Base-by-base conservation (phyloP, 2,329 filamentous ascomycete genomes). In the Whalleya microplaca region DNA sequence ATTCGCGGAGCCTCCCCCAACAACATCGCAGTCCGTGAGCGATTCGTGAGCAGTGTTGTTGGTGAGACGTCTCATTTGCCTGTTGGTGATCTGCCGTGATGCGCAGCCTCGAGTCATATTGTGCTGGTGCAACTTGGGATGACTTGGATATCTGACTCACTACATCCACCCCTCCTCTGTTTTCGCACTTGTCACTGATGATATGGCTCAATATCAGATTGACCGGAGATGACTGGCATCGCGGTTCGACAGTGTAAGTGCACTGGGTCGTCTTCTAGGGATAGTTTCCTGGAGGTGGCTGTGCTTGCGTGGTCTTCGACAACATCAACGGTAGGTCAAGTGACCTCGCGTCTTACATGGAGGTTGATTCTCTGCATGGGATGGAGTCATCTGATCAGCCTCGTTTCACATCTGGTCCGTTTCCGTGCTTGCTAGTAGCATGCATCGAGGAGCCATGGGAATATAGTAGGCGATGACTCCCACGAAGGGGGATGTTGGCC, bases 231-330 rank as follows among this genome's bases (percentile, higher is more conserved):
- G 43, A 16, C 43, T n/a, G 21, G n/a, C 19, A 45, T 27, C 43
- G 44, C 42, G 45, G n/a, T 41, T 52, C 14, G 27, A 62, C 63
- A 64, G 61, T 67, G 58, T 50, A 37, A 40, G 47, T 32, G 50
- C 57, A 64, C 60, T 64, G 60, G 62, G 57, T 27, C 9, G 19
- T 45, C 18, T 5, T 54, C 21, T 48, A 53, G 21, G 19, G 43
- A 21, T 21, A 43, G 48, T 53, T 46, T 45, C 46, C 56, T 60
- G 59, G 64, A 59, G 61, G 63, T 66, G 61, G 64, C 61, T 51
- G 55, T 29, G 32, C 44, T 37, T 37, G 14, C 14, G 9, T 37
- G 23, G 6, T 37, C 32, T 16, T 37, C 32, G 32, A 8, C 10
- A 12, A 55, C 42, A 45, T 49, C 40, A 21, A 62, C 50, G 51